Conservation (phyloP, 768 basidiomycete species). For the Omphalotus guepiniiformis region DNA sequence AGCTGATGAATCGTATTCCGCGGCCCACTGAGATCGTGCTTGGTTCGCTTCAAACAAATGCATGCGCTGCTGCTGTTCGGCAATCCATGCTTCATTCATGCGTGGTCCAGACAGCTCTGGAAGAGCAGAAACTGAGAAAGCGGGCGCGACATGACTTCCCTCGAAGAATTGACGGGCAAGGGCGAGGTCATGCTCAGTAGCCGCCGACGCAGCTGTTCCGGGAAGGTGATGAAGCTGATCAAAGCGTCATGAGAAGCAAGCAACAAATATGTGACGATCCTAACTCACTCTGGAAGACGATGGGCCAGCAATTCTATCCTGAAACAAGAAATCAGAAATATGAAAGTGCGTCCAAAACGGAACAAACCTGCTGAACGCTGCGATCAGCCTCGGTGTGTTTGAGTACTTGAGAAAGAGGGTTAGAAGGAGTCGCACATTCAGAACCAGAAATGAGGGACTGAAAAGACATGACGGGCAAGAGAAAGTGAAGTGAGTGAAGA, state of each 20-base stretch:
- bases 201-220: slow-evolving; percentile 41
- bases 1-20: slow-evolving; percentile 44
- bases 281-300: slow-evolving; percentile 62
- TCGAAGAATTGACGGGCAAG: slow-evolving; percentile 83
- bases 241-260: slow-evolving; percentile 5
- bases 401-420: slow-evolving; percentile 84
- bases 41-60: slow-evolving; percentile 30
- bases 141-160: slow-evolving; percentile 7
- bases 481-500: neutral
- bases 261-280: neutral
- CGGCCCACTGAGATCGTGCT: slow-evolving; percentile 43
- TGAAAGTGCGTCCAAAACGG: neutral
- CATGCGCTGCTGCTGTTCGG: slow-evolving; percentile 42
- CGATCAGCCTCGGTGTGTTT: slow-evolving; percentile 89
- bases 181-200: slow-evolving; percentile 62
- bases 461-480: slow-evolving; percentile 55
- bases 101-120: slow-evolving; percentile 27
- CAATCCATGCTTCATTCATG: slow-evolving; percentile 50
- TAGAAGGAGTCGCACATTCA: slow-evolving; percentile 81
- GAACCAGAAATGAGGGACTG: slow-evolving; percentile 82
- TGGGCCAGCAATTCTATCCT: slow-evolving; percentile 75
- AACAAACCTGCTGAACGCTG: slow-evolving; percentile 76
- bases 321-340: slow-evolving; percentile 9
- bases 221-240: slow-evolving; percentile 74
- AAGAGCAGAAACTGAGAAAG: slow-evolving; percentile 9